These are phyloP conservation scores for Knoxdaviesia proteae DNA, from an alignment of 2,329 filamentous ascomycete species.

Conservation along the genomic window DNA sequence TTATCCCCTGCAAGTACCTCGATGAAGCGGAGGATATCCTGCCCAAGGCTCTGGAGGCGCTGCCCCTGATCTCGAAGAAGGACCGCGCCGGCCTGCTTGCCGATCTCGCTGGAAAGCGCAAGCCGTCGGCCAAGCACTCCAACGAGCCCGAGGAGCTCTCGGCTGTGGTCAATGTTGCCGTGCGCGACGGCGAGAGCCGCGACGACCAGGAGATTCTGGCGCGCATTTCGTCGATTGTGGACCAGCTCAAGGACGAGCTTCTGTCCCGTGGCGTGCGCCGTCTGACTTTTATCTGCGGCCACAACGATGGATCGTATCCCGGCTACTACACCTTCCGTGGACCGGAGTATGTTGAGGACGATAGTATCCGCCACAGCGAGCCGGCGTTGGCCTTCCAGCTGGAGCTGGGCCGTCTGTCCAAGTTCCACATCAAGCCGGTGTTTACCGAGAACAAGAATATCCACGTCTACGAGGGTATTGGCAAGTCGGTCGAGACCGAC, in stretches of 20 bases:
- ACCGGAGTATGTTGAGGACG: constrained; percentile 71
- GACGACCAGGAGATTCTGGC: constrained; percentile 64
- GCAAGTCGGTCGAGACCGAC: constrained; percentile 86
- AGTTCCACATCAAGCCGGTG: constrained; percentile 95
- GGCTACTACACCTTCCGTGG: constrained; percentile 98
- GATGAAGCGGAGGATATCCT: constrained; percentile 86
- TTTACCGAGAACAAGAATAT: constrained; percentile 99
- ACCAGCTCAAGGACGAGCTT: constrained; percentile 68
- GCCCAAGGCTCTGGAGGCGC: constrained; percentile 61
- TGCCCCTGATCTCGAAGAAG: constrained; percentile 41
- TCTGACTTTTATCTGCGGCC: constrained; percentile 88
- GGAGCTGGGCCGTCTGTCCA: constrained; percentile 78
- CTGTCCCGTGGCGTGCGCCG: constrained; percentile 65
- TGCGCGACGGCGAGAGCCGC: constrained; percentile 67
- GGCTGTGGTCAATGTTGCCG: constrained; percentile 78
- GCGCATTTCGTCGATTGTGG: constrained; percentile 56
- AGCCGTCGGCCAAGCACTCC: constrained; percentile 27
- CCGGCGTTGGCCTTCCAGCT: constrained; percentile 96
- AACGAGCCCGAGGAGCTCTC: constrained; percentile 57
- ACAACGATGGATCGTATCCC: constrained; percentile 82
- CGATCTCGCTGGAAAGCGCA: constrained; percentile 55
- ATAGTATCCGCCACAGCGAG: constrained; percentile 91
- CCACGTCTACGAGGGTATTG: constrained; percentile 91
- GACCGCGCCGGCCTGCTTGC: constrained; percentile 36
- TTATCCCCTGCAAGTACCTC: constrained; percentile 79